Conservation (phyloP, 1,284 basidiomycete species). For the Amylostereum areolatum region DNA sequence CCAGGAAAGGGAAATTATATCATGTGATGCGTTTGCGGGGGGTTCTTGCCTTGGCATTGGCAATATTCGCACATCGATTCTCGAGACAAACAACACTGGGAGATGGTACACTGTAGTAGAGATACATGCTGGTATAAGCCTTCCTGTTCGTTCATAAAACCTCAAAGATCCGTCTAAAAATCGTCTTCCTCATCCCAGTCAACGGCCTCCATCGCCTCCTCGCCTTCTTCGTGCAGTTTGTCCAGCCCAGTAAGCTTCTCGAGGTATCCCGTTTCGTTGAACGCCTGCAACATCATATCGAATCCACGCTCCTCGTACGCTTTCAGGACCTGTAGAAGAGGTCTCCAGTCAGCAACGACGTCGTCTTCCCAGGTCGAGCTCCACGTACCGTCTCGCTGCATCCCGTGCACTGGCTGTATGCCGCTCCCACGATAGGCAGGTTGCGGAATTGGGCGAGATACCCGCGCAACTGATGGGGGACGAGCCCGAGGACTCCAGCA, state of each 20-base stretch:
- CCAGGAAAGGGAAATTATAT: no score
- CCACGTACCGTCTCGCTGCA: conserved; percentile 72
- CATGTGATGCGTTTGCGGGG: no score
- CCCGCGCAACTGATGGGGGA: conserved; percentile 93
- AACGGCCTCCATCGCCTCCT: conserved; percentile 67
- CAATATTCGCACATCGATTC: no score
- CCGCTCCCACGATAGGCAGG: conserved; percentile 78
- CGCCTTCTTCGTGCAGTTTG: conserved; percentile 73
- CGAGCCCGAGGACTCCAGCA: conserved; percentile 70
- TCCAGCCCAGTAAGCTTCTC: conserved; percentile 85
- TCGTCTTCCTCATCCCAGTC: conserved; percentile 74
- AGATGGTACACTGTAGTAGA: not conserved
- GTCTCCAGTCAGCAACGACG: not conserved
- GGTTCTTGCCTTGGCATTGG: no score
- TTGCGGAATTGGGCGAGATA: conserved; percentile 85
- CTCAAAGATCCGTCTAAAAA: no score
- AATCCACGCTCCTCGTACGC: conserved; percentile 77
- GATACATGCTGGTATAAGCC: not conserved
- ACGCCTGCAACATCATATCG: conserved; percentile 74
- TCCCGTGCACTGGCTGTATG: conserved; percentile 87
- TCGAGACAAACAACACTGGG: no score
- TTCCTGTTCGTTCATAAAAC: no score
- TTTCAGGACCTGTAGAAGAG: conserved; percentile 52
- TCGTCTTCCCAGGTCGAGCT: not conserved
- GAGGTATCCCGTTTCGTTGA: conserved; percentile 80